Percentiles rank a stretch among this genome's conserved stretches.
These are phyloP conservation scores for Psidium guajava DNA, from an alignment of 345 rosid species.

Conservation along the genomic window DNA sequence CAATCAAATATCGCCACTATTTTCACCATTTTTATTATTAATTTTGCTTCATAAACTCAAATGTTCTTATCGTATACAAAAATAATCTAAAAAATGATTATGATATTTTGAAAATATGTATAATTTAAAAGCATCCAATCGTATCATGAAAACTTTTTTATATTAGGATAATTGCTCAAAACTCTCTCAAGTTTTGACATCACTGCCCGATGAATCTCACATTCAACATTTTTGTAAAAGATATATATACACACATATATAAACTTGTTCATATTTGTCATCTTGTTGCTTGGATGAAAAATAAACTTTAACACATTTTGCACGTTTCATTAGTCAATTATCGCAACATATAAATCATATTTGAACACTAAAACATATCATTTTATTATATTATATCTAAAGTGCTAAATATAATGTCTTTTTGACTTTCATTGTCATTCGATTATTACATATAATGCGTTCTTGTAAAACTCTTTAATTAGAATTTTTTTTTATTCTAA, in stretches of 20 bases:
- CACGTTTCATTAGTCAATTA: neutral
- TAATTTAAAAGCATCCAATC: neutral
- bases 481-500: neutral
- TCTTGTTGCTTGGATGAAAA: rapidly evolving
- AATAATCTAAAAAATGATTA: neutral
- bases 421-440: neutral
- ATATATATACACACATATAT: neutral
- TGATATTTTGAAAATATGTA: neutral
- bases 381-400: too few species aligned
- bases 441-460: neutral
- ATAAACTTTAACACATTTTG: neutral
- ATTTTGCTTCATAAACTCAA: too few species aligned
- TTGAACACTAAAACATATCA: neutral
- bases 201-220: neutral
- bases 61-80: neutral
- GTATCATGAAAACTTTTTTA: neutral
- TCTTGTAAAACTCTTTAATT: neutral
- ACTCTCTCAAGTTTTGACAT: neutral
- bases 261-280: neutral
- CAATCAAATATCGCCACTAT: too few species aligned
- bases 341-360: neutral
- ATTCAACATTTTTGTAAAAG: neutral
- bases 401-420: too few species aligned
- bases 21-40: too few species aligned
- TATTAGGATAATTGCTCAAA: rapidly evolving